These are phyloP conservation scores for Lentinula aciculospora DNA, from an alignment of 768 basidiomycete species.

Conservation along the genomic window DNA sequence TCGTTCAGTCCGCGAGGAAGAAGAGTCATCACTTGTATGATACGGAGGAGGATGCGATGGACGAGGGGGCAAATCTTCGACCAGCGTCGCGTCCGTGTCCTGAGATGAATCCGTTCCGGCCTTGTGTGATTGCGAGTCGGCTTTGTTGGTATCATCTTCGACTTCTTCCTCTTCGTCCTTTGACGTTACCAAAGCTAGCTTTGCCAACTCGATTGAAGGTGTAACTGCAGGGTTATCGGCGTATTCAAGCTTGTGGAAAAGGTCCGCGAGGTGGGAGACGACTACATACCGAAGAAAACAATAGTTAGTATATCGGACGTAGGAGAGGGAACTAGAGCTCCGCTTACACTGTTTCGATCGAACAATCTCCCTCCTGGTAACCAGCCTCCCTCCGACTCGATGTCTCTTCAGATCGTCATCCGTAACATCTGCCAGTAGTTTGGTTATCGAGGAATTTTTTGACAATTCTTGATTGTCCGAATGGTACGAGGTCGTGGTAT, in stretches of 20 bases:
- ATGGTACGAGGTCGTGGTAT: not conserved
- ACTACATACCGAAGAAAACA: slow-evolving; percentile 41
- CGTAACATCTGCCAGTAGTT: slow-evolving; percentile 19
- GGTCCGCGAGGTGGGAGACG: slow-evolving; percentile 68
- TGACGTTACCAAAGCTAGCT: slow-evolving; percentile 85
- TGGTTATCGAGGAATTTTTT: not conserved
- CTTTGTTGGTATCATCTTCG: slow-evolving; percentile 29
- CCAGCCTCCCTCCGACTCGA: slow-evolving; percentile 82
- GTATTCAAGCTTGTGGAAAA: slow-evolving; percentile 75
- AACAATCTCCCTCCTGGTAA: slow-evolving; percentile 75
- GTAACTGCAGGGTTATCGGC: slow-evolving; percentile 65
- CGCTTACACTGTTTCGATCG: slow-evolving; percentile 79
- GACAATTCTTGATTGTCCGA: not conserved
- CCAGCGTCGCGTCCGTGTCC: slow-evolving; percentile 84
- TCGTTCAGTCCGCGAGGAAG: not conserved
- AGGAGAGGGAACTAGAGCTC: not conserved
- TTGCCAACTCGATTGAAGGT: slow-evolving; percentile 81
- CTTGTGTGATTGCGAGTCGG: slow-evolving; percentile 63
- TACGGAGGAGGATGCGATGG: not conserved
- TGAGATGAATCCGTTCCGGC: slow-evolving; percentile 77
- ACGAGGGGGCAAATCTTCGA: slow-evolving; percentile 57
- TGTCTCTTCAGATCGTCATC: slow-evolving; percentile 81
- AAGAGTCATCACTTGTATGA: not conserved
- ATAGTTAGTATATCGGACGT: not conserved
- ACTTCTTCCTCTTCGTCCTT: slow-evolving; percentile 82